These are phyloP conservation scores for Coccomyxa subellipsoidea DNA, from an alignment of 163 green algal genomes.

Conservation along the genomic window DNA sequence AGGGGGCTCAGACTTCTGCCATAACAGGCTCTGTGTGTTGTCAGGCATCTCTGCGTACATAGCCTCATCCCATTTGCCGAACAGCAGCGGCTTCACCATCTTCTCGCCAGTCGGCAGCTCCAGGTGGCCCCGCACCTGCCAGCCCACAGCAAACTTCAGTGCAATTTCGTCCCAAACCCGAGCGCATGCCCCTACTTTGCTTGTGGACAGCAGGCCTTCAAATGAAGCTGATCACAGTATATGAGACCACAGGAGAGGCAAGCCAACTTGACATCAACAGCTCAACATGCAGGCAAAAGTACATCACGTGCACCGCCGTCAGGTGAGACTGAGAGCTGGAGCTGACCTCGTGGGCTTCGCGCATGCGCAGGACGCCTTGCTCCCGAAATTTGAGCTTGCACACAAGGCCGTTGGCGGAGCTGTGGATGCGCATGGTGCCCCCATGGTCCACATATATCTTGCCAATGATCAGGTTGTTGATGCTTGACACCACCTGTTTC, in stretches of 20 bases:
- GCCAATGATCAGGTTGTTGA: constrained; percentile 84
- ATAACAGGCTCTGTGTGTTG: constrained; percentile 38
- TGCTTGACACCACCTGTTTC: constrained; percentile 64
- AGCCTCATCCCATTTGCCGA: constrained; percentile 60
- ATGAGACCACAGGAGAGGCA: not conserved
- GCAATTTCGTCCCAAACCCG: too few species aligned
- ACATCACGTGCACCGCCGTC: too few species aligned
- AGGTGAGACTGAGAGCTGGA: not conserved
- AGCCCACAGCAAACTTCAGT: not conserved
- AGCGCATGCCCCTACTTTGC: too few species aligned
- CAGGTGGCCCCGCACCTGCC: constrained; percentile 36
- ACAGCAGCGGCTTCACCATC: constrained; percentile 31
- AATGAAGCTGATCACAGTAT: not conserved
- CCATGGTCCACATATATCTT: constrained; percentile 76
- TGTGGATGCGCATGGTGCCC: constrained; percentile 62
- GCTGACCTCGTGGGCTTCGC: constrained; percentile 56
- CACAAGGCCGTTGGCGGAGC: constrained; percentile 32
- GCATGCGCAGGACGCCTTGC: constrained; percentile 50
- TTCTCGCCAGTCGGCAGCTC: constrained; percentile 37
- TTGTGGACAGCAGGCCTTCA: too few species aligned
- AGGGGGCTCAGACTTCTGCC: constrained; percentile 40
- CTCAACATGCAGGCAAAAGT: too few species aligned
- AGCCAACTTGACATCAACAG: not conserved
- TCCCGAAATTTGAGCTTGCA: constrained; percentile 69
- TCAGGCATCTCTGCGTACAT: constrained; percentile 44